These are phyloP conservation scores for Saccharomycopsis sp. DNA, from an alignment of 805 yeast genomes.

Conservation along the genomic window DNA sequence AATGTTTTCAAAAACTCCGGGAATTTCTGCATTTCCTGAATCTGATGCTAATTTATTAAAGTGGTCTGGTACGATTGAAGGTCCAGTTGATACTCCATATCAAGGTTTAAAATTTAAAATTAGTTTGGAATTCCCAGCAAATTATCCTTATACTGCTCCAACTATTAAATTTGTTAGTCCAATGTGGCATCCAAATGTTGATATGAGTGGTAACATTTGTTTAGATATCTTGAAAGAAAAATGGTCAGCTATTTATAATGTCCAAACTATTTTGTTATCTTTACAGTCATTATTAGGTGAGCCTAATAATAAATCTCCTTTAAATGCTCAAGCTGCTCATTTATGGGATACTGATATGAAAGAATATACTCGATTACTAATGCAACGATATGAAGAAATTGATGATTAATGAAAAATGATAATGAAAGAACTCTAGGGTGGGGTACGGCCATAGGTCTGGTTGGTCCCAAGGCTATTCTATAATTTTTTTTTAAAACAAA, in stretches of 20 bases:
- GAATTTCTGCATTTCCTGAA: slow-evolving; percentile 48
- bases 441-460: no score
- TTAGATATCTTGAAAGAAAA: slow-evolving; percentile 56
- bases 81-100: slow-evolving; percentile 52
- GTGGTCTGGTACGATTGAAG: slow-evolving; percentile 55
- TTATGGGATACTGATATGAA: slow-evolving; percentile 40
- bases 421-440: no score
- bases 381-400: slow-evolving; percentile 21
- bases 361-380: slow-evolving; percentile 29
- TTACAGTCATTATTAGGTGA: slow-evolving; percentile 55
- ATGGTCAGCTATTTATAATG: slow-evolving; percentile 60
- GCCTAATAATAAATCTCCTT: slow-evolving; percentile 52
- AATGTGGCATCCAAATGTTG: slow-evolving; percentile 62
- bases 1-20: slow-evolving; percentile 43
- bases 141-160: slow-evolving; percentile 56
- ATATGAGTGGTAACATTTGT: slow-evolving; percentile 58
- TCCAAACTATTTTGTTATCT: slow-evolving; percentile 52
- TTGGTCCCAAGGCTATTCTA: no score
- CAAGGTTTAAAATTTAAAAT: slow-evolving; percentile 47
- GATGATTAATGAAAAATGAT: slow-evolving; percentile 11
- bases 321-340: slow-evolving; percentile 52
- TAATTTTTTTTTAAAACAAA: no score
- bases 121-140: slow-evolving; percentile 42
- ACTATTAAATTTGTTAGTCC: slow-evolving; percentile 48
- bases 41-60: slow-evolving; percentile 43